Percentiles rank a stretch among this genome's conserved stretches.
Evolutionary conservation across 345 rosid species (phyloP).

Genomic region (Gossypium thurberi): DNA sequence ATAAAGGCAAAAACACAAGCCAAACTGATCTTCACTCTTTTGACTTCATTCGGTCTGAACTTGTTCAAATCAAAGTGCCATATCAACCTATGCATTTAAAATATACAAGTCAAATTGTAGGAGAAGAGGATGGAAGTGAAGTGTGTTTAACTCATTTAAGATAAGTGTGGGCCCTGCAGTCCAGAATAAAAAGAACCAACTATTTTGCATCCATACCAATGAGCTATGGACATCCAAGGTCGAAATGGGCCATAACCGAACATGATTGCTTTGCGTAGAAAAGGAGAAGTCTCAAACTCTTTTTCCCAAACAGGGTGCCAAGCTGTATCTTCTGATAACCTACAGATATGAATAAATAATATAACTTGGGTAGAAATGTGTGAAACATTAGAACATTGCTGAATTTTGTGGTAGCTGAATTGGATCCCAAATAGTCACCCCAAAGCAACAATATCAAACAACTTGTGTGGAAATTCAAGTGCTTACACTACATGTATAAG

Average conservation of each 20-base stretch:
- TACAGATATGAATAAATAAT: slow-evolving; percentile 20
- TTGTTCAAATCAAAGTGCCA: slow-evolving; percentile 78
- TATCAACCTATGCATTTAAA: slow-evolving; percentile 42
- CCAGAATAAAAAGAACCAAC: neutral
- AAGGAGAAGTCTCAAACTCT: slow-evolving; percentile 59
- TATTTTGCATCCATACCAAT: slow-evolving; percentile 39
- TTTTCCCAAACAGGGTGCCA: slow-evolving; percentile 82
- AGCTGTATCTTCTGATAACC: slow-evolving; percentile 88
- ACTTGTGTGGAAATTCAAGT: neutral
- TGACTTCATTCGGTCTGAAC: slow-evolving; percentile 77
- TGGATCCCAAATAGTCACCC: neutral
- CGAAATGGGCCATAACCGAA: slow-evolving; percentile 86
- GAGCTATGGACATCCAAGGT: slow-evolving; percentile 96
- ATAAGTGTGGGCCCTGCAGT: neutral
- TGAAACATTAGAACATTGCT: neutral
- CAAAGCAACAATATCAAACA: slow-evolving; percentile 6
- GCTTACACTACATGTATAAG: neutral
- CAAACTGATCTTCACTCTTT: slow-evolving; percentile 87
- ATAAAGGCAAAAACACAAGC: slow-evolving; percentile 93
- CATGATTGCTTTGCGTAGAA: slow-evolving; percentile 62
- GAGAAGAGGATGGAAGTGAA: slow-evolving; percentile 1
- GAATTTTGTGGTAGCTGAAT: neutral
- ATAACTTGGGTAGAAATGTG: neutral
- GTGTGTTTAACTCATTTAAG: neutral
- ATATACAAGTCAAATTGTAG: neutral